Evolutionary conservation across 768 basidiomycete species (phyloP), one percentile per base, ranked within the genome.

Genomic region (Xerocomellus amylosporus): DNA sequence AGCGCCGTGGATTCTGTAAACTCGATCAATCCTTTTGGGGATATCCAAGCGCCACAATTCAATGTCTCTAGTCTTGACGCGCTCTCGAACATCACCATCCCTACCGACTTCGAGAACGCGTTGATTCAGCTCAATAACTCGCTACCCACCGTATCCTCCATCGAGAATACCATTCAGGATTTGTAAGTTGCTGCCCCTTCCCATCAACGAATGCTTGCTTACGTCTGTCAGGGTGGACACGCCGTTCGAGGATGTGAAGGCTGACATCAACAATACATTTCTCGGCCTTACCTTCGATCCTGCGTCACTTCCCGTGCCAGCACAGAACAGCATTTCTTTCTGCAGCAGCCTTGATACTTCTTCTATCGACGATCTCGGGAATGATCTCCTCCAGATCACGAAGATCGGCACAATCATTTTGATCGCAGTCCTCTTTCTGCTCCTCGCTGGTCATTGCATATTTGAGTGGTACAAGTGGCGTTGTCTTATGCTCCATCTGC

Each of bases 401-500:
- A 88, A 86, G 72, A 87, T 96, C 52, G 90, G 88, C 26, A 84
- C 82, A 28, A 74, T 90, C 46, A 77, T 98, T 53, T 73, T 97
- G 59, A 77, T 91, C 50, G 68, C 85, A 40, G 70, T 87, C 36
- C 84, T 88, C n/a, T 68, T 93, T 37, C 62, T 93, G 51, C 80
- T 95, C 46, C 77, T 94, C 60, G 83, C 77, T 9, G 83, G 83
- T 34, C 82, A 93, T 70, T 88, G 84, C 58, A 68, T 85, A 4
- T 74, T 95, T 62, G 91, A 93, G 62, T 93, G 92, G 89, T 93
- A 86, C 78, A 88, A 88, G 64, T 97, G 93, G 89, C 77, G 80
- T 13, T 83, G 74, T 67, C 78, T 90, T 68, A 82, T 82, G 71
- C 62, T 60, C 4, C 85, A 90, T 62, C 73, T 93, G 54, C 78